A percentile compares a stretch with the other conserved stretches of the same genome.
Conservation (phyloP, 164 flowering plant species). For the Stephania yunnanensis region DNA sequence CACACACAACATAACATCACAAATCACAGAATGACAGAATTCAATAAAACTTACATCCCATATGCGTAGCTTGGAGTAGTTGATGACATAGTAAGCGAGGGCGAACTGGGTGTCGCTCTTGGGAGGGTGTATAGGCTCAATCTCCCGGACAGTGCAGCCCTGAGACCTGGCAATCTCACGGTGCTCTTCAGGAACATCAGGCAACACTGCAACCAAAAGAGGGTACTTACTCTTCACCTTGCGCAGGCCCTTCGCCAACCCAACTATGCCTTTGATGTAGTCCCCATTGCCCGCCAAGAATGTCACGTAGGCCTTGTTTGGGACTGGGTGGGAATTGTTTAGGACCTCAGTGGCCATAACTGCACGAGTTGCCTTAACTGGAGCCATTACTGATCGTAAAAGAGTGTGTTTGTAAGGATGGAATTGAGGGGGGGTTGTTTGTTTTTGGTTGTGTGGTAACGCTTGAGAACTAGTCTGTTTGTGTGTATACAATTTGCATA, state of each 20-base stretch:
- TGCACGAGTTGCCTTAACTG: slow-evolving; percentile 9
- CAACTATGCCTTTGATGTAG: slow-evolving; percentile 56
- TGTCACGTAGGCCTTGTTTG: slow-evolving; percentile 49
- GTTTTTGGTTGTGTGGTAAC: background rate
- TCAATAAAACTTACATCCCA: slow-evolving; percentile 44
- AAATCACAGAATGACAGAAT: too few species aligned
- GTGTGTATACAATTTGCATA: slow-evolving; percentile 11
- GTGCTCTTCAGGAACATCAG: slow-evolving; percentile 62
- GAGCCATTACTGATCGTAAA: slow-evolving; percentile 30
- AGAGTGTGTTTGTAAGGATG: background rate
- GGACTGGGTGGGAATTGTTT: slow-evolving; percentile 1
- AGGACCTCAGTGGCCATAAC: too few species aligned
- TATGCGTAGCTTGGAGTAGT: slow-evolving; percentile 66
- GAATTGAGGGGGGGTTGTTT: background rate
- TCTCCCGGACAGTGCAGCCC: slow-evolving; percentile 59
- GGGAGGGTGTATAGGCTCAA: slow-evolving; percentile 58
- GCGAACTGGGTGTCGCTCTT: slow-evolving; percentile 46
- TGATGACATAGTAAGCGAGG: slow-evolving; percentile 59
- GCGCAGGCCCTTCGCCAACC: slow-evolving; percentile 54
- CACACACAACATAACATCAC: too few species aligned
- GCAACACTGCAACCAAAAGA: slow-evolving; percentile 52
- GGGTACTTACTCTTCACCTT: slow-evolving; percentile 51
- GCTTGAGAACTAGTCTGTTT: slow-evolving; percentile 19
- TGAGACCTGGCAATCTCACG: slow-evolving; percentile 46
- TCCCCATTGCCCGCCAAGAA: slow-evolving; percentile 62